phyloP scores from a whole-genome alignment of 1,284 basidiomycete species.

The Trichosporon faecale region DNA sequence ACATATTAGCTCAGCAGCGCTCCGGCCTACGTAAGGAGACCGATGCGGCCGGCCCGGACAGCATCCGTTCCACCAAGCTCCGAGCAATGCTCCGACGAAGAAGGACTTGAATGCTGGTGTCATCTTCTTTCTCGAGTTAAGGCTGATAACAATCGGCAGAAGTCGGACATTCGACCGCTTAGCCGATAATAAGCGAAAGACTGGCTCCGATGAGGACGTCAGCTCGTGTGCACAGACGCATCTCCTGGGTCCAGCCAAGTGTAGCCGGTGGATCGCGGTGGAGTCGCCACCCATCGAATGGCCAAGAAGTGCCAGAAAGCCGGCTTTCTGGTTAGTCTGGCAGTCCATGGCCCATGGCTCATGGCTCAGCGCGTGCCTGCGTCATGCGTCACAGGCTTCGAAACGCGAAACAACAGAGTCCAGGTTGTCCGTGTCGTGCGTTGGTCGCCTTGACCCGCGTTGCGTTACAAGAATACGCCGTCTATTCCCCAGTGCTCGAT shows the following conservation, averaged over 20 bases:
- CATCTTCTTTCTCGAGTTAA: not conserved
- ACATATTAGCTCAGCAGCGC: not conserved
- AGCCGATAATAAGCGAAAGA: conserved; percentile 1
- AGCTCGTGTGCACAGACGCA: not conserved
- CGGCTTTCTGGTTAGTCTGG: not conserved
- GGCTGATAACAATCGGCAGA: not conserved
- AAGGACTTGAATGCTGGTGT: not conserved
- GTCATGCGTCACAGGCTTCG: not conserved
- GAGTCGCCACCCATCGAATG: not conserved
- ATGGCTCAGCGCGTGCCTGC: not conserved
- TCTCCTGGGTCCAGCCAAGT: not conserved
- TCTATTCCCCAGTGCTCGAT: not conserved
- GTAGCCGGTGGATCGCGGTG: not conserved
- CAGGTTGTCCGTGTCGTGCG: not conserved
- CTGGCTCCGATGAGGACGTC: not conserved
- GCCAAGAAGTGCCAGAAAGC: not conserved
- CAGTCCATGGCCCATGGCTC: not conserved
- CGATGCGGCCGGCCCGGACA: not conserved
- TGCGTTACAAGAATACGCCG: not conserved
- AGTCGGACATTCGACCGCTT: not conserved
- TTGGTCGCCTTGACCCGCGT: not conserved
- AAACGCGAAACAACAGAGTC: conserved; percentile 4
- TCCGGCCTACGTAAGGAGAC: not conserved
- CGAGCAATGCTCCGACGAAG: not conserved
- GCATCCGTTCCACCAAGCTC: not conserved